Percentiles rank a stretch among this genome's conserved stretches.
phyloP scores from a whole-genome alignment of 495 filamentous ascomycete species.

The Penicillium parvum region DNA sequence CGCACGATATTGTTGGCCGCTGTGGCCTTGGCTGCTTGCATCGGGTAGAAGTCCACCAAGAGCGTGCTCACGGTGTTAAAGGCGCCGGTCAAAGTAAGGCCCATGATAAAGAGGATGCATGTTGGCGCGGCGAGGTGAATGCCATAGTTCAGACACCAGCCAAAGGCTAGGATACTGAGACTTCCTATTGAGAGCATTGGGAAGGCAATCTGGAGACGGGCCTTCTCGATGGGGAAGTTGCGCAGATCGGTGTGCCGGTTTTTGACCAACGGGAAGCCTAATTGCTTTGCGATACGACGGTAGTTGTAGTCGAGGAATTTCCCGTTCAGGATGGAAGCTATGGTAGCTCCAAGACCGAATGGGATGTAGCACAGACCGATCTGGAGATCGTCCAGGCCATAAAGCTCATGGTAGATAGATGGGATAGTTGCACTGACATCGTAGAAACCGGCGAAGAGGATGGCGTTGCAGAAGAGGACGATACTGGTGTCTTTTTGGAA shows the following conservation, averaged over 20 bases:
- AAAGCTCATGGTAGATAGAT: constrained; percentile 36
- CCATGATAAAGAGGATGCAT: constrained; percentile 58
- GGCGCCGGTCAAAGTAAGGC: constrained; percentile 49
- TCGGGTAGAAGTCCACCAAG: constrained; percentile 62
- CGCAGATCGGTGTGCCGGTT: constrained; percentile 49
- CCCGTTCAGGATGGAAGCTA: constrained; percentile 84
- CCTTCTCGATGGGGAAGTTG: constrained; percentile 61
- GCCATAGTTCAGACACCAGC: constrained; percentile 34
- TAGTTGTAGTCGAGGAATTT: constrained; percentile 61
- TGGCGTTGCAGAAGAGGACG: constrained; percentile 38
- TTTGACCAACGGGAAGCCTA: constrained; percentile 45
- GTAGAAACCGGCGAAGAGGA: constrained; percentile 45
- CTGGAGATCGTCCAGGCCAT: constrained; percentile 45
- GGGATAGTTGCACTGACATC: constrained; percentile 41
- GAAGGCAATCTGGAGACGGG: constrained; percentile 51
- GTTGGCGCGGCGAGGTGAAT: constrained; percentile 41
- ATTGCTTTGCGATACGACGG: constrained; percentile 31
- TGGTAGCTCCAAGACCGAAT: constrained; percentile 54
- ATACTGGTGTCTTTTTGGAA: constrained; percentile 49
- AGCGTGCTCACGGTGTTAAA: constrained; percentile 57
- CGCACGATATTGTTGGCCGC: constrained; percentile 68
- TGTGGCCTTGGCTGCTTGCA: constrained; percentile 57
- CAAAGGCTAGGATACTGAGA: constrained; percentile 34
- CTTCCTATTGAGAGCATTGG: constrained; percentile 35
- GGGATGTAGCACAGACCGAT: constrained; percentile 49